A percentile compares a stretch with the other conserved stretches of the same genome.
phyloP scores from a whole-genome alignment of 2,329 filamentous ascomycete genomes.

The Alternaria panax region DNA sequence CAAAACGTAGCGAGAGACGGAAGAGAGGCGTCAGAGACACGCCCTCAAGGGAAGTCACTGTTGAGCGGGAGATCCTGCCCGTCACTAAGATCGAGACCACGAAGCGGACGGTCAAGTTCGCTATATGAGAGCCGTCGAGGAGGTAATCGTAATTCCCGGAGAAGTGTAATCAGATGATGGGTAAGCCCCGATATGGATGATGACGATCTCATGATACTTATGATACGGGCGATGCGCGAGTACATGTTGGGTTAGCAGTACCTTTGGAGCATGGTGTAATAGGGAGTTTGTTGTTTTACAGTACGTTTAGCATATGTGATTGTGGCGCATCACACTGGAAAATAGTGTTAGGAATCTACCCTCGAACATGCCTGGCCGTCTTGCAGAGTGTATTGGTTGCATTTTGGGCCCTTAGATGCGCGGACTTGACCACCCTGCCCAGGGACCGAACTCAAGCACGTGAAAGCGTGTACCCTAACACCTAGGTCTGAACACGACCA shows the following conservation, averaged over 20 bases:
- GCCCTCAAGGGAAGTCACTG: slow-evolving; percentile 37
- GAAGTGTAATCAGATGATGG: background rate
- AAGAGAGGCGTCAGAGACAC: slow-evolving; percentile 40
- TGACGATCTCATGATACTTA: slow-evolving; percentile 33
- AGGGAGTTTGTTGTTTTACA: slow-evolving; percentile 4
- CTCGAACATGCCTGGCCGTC: background rate
- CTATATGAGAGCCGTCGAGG: slow-evolving; percentile 27
- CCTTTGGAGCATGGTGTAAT: slow-evolving; percentile 16
- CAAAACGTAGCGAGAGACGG: slow-evolving; percentile 63
- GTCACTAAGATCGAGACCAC: slow-evolving; percentile 20
- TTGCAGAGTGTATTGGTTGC: background rate
- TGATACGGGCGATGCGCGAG: slow-evolving; percentile 7
- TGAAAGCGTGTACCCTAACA: slow-evolving; percentile 7
- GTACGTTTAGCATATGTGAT: background rate
- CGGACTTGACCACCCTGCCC: background rate
- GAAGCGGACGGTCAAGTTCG: slow-evolving; percentile 44
- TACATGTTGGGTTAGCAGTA: slow-evolving; percentile 12
- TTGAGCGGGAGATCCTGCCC: slow-evolving; percentile 37
- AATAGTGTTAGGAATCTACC: background rate
- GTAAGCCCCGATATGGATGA: slow-evolving; percentile 15
- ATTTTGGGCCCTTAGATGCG: background rate
- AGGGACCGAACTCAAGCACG: slow-evolving; percentile 9
- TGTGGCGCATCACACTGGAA: background rate
- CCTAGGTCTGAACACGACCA: too few relatives aligned
- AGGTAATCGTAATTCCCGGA: slow-evolving; percentile 28